Evolutionary conservation across 192 early-diverging fungal species (phyloP).

Genomic region (Entophlyctis helioformis): DNA sequence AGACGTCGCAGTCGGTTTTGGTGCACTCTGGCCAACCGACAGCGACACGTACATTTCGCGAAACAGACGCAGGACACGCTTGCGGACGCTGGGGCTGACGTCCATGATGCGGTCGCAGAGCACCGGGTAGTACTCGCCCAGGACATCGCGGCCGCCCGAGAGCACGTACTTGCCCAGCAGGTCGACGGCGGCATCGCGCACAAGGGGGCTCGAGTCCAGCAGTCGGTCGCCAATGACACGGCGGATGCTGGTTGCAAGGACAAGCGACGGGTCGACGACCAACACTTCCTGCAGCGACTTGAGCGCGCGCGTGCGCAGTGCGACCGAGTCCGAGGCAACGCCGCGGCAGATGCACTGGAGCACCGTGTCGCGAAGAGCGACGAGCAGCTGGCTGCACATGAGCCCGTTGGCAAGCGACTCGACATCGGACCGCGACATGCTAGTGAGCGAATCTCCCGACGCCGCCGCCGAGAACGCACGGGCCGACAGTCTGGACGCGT

Average conservation of each 20-base stretch:
- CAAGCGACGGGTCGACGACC: conserved; percentile 45
- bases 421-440: too few species aligned
- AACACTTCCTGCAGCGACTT: conserved; percentile 71
- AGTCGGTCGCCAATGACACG: conserved; percentile 62
- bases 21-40: too few species aligned
- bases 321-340: conserved; percentile 53
- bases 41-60: conserved; percentile 50
- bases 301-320: conserved; percentile 64
- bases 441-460: too few species aligned
- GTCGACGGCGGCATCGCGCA: conserved; percentile 86
- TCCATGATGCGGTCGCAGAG: conserved; percentile 75
- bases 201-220: conserved; percentile 69
- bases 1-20: too few species aligned
- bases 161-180: conserved; percentile 72
- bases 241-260: conserved; percentile 51
- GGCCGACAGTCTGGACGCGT: too few species aligned
- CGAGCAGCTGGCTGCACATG: too few species aligned
- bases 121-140: conserved; percentile 64
- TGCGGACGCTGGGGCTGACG: conserved; percentile 76
- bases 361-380: conserved; percentile 55
- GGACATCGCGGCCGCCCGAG: conserved; percentile 40
- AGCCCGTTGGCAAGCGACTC: too few species aligned
- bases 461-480: too few species aligned
- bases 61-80: conserved; percentile 70
- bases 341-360: conserved; percentile 50